Evolutionary conservation across 2,329 filamentous ascomycete species (phyloP), one percentile per base, ranked within the genome.

Genomic region (Phoma sp.): DNA sequence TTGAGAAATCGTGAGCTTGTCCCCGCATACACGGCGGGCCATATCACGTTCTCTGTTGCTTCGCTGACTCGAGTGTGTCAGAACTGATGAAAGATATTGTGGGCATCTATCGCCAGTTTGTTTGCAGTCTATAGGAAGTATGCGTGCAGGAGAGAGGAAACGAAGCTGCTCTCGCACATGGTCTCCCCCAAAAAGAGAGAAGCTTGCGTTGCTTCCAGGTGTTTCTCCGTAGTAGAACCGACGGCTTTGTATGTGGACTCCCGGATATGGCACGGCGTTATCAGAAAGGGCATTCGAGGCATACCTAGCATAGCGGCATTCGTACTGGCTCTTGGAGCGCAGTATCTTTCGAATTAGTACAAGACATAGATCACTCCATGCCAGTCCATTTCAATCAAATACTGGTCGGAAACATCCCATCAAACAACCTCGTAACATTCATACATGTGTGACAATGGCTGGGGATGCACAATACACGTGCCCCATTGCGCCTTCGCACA

Each of bases 1-100:
- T 72, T 27, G 67, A 68, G 49, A 65, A 68, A 61, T 45, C 57
- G 62, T 70, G 64, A 68, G 64, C 37, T 44, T 40, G 21, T 47
- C 13, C 32, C 12, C n/a, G 19, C 6, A 19, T 13, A n/a, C n/a
- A 9, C n/a, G 21, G 32, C 25, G 24, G 40, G 13, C 3, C 39
- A 22, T 44, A n/a, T 3, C 45, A 31, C 29, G 6, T 22, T 33
- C 33, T 48, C 40, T 38, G 25, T 27, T 46, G 19, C 29, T 39
- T 32, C 15, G 46, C 46, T 55, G 36, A 55, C 31, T 21, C 1
- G 17, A 24, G 9, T 22, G 24, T 10, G 9, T 36, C 32, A 55
- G 46, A 46, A 10, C 17, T 24, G n/a, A 32, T 19, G 41, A 19
- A 15, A 12, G 22, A 21, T 25, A 6, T 17, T 5, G 38, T 25